Evolutionary conservation across 176 grass and related monocot genomes (phyloP).

Genomic region (Alloteropsis semialata): DNA sequence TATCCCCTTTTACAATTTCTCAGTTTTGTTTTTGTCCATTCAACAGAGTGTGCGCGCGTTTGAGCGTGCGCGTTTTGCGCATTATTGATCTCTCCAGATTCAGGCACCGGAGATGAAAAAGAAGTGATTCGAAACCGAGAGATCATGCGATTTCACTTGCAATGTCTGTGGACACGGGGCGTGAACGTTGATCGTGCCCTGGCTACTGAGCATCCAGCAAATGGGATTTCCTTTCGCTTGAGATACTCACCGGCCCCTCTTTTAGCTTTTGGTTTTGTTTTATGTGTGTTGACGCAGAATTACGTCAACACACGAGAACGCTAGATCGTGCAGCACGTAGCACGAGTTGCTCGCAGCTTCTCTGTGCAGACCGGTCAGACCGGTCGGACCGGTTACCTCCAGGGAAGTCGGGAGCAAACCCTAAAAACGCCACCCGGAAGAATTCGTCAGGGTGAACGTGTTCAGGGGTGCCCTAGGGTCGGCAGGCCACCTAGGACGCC

Average conservation of each 20-base stretch:
- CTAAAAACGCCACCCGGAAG: too few species aligned
- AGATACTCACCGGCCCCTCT: background rate
- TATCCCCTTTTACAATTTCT: background rate
- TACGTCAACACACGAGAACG: too few species aligned
- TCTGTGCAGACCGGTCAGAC: too few species aligned
- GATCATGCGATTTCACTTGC: background rate
- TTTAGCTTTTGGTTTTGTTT: slow-evolving; percentile 25
- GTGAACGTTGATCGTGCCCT: slow-evolving; percentile 5
- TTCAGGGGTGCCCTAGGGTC: too few species aligned
- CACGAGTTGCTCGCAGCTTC: too few species aligned
- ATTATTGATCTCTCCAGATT: background rate
- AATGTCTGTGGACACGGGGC: background rate
- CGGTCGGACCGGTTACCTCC: too few species aligned
- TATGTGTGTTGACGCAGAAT: too few species aligned
- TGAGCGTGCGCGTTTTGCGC: background rate
- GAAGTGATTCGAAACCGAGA: background rate
- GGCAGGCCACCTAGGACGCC: too few species aligned
- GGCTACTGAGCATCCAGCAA: slow-evolving; percentile 24
- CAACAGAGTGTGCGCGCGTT: background rate
- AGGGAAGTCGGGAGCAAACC: too few species aligned
- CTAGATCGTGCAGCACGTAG: too few species aligned
- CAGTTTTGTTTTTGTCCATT: background rate
- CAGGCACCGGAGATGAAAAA: background rate
- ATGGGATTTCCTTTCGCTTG: background rate
- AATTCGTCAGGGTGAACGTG: too few species aligned